Evolutionary conservation across 768 basidiomycete genomes (phyloP).

Genomic region (Coprinopsis strossmayeri): DNA sequence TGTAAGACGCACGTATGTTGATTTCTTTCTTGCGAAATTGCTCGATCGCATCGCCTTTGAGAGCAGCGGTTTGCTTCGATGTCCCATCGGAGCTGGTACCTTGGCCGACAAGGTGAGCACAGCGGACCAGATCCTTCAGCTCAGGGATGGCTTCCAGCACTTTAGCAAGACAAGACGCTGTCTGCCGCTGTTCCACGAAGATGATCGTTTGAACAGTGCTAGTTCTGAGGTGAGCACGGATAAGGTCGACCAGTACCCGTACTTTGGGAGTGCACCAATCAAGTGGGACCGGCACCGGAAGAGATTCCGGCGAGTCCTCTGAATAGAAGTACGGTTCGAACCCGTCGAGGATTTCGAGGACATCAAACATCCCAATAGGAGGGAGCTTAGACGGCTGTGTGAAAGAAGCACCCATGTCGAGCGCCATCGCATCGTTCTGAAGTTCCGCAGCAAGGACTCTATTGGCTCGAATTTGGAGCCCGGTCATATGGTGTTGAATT

Average conservation of each 20-base stretch:
- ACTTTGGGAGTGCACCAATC: conserved; percentile 75
- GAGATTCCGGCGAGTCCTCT: conserved; percentile 19
- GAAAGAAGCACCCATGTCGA: conserved; percentile 13
- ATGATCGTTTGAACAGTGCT: conserved; percentile 72
- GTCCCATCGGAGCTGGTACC: conserved; percentile 41
- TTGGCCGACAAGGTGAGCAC: conserved; percentile 68
- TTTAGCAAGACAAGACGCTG: conserved; percentile 62
- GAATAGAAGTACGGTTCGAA: conserved; percentile 42
- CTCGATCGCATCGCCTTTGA: conserved; percentile 53
- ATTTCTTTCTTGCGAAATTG: conserved; percentile 59
- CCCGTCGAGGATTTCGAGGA: conserved; percentile 36
- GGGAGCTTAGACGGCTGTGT: conserved; percentile 17
- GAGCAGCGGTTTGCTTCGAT: conserved; percentile 31
- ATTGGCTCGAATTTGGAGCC: conserved; percentile 25
- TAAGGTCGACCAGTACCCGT: conserved; percentile 49
- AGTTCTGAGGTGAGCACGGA: conserved; percentile 48
- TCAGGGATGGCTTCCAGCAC: conserved; percentile 56
- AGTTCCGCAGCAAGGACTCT: neutral
- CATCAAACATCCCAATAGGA: conserved; percentile 29
- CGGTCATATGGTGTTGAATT: conserved; percentile 41
- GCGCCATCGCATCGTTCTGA: conserved; percentile 12
- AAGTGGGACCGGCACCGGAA: conserved; percentile 38
- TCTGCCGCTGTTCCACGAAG: conserved; percentile 82
- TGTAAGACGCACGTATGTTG: conserved; percentile 55
- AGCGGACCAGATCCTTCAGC: conserved; percentile 48